These are phyloP conservation scores for Asclepias syriaca DNA, from an alignment of 257 asterid species.

Conservation along the genomic window DNA sequence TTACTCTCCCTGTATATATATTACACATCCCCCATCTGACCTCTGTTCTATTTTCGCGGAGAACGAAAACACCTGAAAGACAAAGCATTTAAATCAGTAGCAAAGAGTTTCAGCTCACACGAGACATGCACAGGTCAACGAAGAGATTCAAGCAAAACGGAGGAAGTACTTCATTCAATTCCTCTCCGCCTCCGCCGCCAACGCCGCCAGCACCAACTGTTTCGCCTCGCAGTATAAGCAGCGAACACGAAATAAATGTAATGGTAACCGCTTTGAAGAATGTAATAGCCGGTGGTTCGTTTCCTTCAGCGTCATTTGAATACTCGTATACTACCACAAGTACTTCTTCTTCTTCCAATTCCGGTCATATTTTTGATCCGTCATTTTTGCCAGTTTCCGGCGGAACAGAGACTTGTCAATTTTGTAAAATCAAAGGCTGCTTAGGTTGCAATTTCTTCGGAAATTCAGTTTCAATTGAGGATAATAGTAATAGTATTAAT, in stretches of 20 bases:
- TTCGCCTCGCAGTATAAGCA: slow-evolving; percentile 26
- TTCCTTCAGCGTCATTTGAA: background rate
- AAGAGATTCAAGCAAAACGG: slow-evolving; percentile 34
- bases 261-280: slow-evolving; percentile 63
- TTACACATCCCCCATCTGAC: slow-evolving; percentile 23
- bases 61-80: background rate
- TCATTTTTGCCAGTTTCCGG: slow-evolving; percentile 32
- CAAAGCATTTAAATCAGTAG: background rate
- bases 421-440: slow-evolving; percentile 59
- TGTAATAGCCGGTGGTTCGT: slow-evolving; percentile 39
- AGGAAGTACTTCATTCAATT: background rate
- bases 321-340: background rate
- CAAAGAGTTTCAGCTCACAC: background rate
- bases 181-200: background rate
- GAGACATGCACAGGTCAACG: slow-evolving; percentile 50
- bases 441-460: slow-evolving; percentile 65
- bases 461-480: background rate
- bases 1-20: slow-evolving; percentile 18
- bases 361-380: slow-evolving; percentile 1
- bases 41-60: background rate
- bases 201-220: background rate
- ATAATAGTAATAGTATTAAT: slow-evolving; percentile 16
- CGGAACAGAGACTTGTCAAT: slow-evolving; percentile 40
- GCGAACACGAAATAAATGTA: slow-evolving; percentile 53
- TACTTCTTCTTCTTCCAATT: slow-evolving; percentile 3